These are phyloP conservation scores for Ochetophila trinervis DNA, from an alignment of 306 rosid genomes.

Conservation along the genomic window DNA sequence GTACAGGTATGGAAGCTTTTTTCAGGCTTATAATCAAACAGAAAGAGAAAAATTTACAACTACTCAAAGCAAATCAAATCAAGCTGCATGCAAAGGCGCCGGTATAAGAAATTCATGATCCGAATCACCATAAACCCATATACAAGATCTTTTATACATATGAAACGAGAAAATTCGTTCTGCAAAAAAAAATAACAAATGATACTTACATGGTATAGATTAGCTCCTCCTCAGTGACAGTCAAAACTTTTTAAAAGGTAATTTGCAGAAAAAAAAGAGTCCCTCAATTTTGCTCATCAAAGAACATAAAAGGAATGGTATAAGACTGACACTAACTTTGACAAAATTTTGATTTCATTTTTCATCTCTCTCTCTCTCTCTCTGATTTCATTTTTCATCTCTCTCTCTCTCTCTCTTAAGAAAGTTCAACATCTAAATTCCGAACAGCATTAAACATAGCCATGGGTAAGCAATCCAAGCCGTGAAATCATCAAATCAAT, in stretches of 20 bases:
- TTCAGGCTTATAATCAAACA: no score
- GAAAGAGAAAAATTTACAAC: no score
- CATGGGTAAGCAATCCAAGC: conserved; percentile 40
- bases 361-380: conserved; percentile 18
- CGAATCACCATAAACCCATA: no score
- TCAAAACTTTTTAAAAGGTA: conserved; percentile 15
- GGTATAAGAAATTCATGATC: no score
- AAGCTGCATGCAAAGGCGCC: no score
- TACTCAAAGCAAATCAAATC: no score
- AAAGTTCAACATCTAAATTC: conserved; percentile 38
- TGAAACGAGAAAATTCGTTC: no score
- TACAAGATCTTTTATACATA: no score
- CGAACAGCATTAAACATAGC: conserved; percentile 49
- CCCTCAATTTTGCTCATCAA: conserved; percentile 13
- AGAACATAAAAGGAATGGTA: conserved; percentile 22
- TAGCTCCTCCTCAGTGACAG: conserved; percentile 10
- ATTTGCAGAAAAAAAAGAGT: background rate
- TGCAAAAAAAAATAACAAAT: background rate
- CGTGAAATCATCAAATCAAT: conserved; percentile 42
- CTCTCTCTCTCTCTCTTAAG: conserved; percentile 25
- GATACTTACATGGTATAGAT: conserved; percentile 32
- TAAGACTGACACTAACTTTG: conserved; percentile 4
- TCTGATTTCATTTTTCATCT: no score
- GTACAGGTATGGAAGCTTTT: no score
- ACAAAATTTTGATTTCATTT: conserved; percentile 40